Base-by-base conservation (phyloP, 768 basidiomycete genomes). In the Coprinellus aureogranulatus region DNA sequence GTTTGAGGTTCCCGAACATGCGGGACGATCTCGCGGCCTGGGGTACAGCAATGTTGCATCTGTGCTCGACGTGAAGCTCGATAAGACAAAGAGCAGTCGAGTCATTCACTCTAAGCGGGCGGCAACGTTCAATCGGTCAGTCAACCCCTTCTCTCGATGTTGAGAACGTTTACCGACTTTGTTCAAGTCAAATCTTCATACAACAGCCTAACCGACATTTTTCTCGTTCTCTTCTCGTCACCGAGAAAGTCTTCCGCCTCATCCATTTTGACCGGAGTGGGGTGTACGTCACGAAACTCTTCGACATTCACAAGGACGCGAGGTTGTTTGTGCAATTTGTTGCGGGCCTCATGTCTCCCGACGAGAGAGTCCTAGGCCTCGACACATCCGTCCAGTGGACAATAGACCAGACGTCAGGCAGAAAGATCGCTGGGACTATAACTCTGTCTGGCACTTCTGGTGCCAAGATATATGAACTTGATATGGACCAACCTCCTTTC, bases 171-270 rank as follows among this genome's bases (percentile, higher is more conserved):
- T 12, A 16, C 31, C 14, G 5, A n/a, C 34, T 16, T 11, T 41
- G 4, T 18, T 30, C 1, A 18, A 65, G 62, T 16, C 59, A 62
- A 51, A 57, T 59, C 34, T 64, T 70, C 39, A 55, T 64, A 5
- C 48, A 58, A 44, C 41, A 44, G 41, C 41, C 41, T n/a, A 44
- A 44, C 18, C 41, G 41, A 8, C 9, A 44, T 22, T 44, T 44
- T n/a, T 8, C 20, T n/a, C 41, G 41, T 5, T 6, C 16, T n/a
- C 6, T 44, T n/a, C 9, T 44, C 20, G 20, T 44, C 14, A 44
- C 41, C 5, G 41, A 44, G 20, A n/a, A 44, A n/a, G 10, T 10
- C 18, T 8, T n/a, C 6, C 41, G 18, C 5, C 16, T 44, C 20
- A 8, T 44, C 20, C 41, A 44, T n/a, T 44, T 44, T n/a, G 41